Evolutionary conservation across 2,329 filamentous ascomycete species (phyloP), one percentile per base, ranked within the genome.

Genomic region (Talaromyces rugulosus): DNA sequence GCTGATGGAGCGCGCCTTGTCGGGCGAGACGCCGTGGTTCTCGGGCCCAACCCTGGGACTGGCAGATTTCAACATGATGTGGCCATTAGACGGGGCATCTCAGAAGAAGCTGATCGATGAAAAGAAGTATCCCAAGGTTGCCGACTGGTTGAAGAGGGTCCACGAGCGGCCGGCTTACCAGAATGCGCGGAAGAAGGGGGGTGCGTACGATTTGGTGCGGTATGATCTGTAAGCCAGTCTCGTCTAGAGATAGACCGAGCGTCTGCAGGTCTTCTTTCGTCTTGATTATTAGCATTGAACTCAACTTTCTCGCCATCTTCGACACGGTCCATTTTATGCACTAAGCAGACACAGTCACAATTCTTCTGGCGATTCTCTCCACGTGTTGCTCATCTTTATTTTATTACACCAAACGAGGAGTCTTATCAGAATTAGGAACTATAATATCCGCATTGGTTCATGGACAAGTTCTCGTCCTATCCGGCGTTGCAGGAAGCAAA

Each of bases 21-120:
- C 58, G 4, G 68, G 66, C 3, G 70, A 70, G 64, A 66, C 64
- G 42, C 66, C 65, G 7, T 74, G 68, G 66, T 72, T 72, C 59
- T 70, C 70, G 59, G 75, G 75, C 5, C 44, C 66, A 12, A 62
- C 72, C 16, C n/a, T 64, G 14, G 74, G 75, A 4, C 65, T 72
- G 58, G 62, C 65, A 9, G 75, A 77, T 69, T 64, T 77, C 14
- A 72, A 73, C 62, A 47, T 76, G 55, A 72, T 64, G 54, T 78
- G 67, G 65, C 70, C 71, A 0, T 63, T 77, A 65, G 74, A 76
- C 61, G 65, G 70, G 16, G 68, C 73, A 47, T 63, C 40, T n/a
- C 64, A 69, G 54, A 68, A 70, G 30, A 66, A 64, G 16, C 75
- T 69, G 60, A 67, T 74, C 30, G 66, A 77, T 63, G 60, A 70